Evolutionary conservation across 2,329 filamentous ascomycete species (phyloP).

Genomic region (Trichoderma koningii): DNA sequence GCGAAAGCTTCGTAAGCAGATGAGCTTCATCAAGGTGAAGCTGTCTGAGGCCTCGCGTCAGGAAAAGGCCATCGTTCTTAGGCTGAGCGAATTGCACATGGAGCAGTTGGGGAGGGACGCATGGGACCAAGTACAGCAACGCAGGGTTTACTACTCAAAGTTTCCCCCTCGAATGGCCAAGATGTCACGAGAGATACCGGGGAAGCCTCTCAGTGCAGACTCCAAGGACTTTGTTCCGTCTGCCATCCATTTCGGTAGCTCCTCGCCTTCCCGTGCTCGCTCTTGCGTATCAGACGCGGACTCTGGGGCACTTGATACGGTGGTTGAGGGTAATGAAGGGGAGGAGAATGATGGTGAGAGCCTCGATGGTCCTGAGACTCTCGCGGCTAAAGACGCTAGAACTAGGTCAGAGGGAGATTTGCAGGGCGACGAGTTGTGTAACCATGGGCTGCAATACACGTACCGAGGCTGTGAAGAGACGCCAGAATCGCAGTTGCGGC

Average conservation of each 20-base stretch:
- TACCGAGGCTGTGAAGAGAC: not conserved
- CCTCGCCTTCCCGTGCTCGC: not conserved
- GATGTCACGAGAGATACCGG: not conserved
- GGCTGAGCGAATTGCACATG: slow-evolving; percentile 53
- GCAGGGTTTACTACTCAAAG: not conserved
- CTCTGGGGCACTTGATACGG: slow-evolving; percentile 32
- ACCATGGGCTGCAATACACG: slow-evolving; percentile 25
- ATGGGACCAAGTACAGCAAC: slow-evolving; percentile 38
- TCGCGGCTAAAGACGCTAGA: not conserved
- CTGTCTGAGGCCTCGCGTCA: slow-evolving; percentile 50
- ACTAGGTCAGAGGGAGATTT: not conserved
- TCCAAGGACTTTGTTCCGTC: slow-evolving; percentile 41
- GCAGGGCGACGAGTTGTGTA: slow-evolving; percentile 4
- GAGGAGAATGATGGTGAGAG: not conserved
- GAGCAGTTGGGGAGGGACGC: slow-evolving; percentile 51
- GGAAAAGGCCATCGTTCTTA: slow-evolving; percentile 47
- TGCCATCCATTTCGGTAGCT: not conserved
- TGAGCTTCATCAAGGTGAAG: slow-evolving; percentile 45
- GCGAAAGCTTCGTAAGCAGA: slow-evolving; percentile 45
- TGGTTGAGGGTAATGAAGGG: slow-evolving; percentile 31
- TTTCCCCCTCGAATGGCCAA: not conserved
- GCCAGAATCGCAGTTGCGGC: not conserved
- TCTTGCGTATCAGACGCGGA: not conserved
- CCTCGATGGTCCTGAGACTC: not conserved
- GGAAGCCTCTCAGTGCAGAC: slow-evolving; percentile 33